Percentiles rank a stretch among this genome's conserved stretches.
These are phyloP conservation scores for Gryganskiella cystojenkinii DNA, from an alignment of 192 early-diverging fungal genomes.

Conservation along the genomic window DNA sequence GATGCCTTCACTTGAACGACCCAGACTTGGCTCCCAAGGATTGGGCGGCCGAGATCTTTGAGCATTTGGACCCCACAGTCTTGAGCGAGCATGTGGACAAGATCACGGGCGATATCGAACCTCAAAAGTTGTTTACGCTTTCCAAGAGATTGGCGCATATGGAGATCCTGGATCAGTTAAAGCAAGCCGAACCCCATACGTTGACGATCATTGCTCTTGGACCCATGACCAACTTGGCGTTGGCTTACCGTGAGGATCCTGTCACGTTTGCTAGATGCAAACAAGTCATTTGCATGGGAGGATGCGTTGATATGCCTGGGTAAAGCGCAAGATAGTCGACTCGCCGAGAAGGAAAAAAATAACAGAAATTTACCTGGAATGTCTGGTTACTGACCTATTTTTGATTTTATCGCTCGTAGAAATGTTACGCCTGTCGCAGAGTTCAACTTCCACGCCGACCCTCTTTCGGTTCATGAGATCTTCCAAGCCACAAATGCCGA, in stretches of 20 bases:
- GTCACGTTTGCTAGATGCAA: conserved; percentile 56
- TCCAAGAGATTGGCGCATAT: conserved; percentile 51
- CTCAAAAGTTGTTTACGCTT: conserved; percentile 30
- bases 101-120: conserved; percentile 15
- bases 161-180: conserved; percentile 59
- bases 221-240: conserved; percentile 60
- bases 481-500: conserved; percentile 40
- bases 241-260: conserved; percentile 58
- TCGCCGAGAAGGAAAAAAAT: too few species aligned
- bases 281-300: conserved; percentile 60
- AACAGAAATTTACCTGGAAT: too few species aligned
- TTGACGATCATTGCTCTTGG: conserved; percentile 60
- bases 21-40: conserved; percentile 39
- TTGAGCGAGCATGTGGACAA: conserved; percentile 26
- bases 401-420: conserved; percentile 7
- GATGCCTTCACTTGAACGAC: conserved; percentile 48
- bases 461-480: conserved; percentile 53
- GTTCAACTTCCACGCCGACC: conserved; percentile 63
- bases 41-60: conserved; percentile 41
- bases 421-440: conserved; percentile 59
- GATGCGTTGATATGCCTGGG: conserved; percentile 35
- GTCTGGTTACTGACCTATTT: not conserved
- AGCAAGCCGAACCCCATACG: conserved; percentile 52
- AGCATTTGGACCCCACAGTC: conserved; percentile 24
- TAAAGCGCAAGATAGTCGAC: too few species aligned